Conservation (phyloP, 331 rosid genomes). For the Dryas integrifolia region DNA sequence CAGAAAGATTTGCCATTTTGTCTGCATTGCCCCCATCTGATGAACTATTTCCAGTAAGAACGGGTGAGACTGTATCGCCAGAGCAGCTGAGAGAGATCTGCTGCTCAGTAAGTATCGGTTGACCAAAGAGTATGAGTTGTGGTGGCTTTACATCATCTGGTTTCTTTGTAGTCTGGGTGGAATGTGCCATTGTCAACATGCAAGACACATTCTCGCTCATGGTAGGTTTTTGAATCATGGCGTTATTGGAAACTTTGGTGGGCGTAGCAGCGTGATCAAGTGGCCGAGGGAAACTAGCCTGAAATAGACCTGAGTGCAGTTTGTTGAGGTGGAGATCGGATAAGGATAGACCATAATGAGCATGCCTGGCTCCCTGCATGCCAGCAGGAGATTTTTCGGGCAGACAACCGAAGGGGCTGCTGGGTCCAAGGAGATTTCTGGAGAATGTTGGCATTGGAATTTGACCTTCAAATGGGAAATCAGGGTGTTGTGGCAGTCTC, state of each 20-base stretch:
- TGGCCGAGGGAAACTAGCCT: conserved; percentile 49
- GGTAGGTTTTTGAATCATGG: conserved; percentile 47
- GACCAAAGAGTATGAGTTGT: conserved; percentile 72
- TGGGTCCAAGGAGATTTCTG: conserved; percentile 43
- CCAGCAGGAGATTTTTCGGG: conserved; percentile 94
- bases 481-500: conserved; percentile 63
- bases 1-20: conserved; percentile 40
- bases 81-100: conserved; percentile 72
- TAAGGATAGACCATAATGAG: conserved; percentile 66
- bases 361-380: conserved; percentile 99
- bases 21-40: conserved; percentile 60
- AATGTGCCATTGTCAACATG: conserved; percentile 59
- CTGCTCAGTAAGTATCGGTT: conserved; percentile 66
- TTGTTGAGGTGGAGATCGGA: conserved; percentile 67
- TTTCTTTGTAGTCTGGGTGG: conserved; percentile 49
- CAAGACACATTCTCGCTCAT: conserved; percentile 63
- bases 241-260: conserved; percentile 35
- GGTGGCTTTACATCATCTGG: conserved; percentile 49
- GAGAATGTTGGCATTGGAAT: conserved; percentile 53
- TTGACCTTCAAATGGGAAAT: conserved; percentile 58
- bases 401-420: conserved; percentile 54
- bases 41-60: conserved; percentile 53
- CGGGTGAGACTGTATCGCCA: conserved; percentile 60
- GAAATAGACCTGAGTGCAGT: conserved; percentile 61
- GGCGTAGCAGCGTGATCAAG: conserved; percentile 45